phyloP scores from a whole-genome alignment of 345 rosid species.

The Hypericum perforatum region DNA sequence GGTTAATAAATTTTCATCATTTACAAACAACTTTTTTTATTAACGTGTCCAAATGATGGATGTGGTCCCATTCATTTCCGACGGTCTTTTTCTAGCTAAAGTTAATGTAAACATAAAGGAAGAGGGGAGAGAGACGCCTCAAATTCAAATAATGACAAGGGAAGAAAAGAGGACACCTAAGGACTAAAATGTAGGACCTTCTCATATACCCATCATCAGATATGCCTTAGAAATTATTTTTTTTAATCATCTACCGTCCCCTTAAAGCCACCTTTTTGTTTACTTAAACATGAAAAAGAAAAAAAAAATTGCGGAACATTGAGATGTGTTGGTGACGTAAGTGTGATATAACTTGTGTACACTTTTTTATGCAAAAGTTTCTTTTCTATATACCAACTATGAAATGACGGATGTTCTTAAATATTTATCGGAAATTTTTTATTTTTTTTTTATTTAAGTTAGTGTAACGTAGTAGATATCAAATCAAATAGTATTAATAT shows the following conservation, averaged over 20 bases:
- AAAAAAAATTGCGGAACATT: neutral
- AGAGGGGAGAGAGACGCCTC: neutral
- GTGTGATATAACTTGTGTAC: slow-evolving; percentile 23
- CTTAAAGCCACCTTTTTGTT: neutral
- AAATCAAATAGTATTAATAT: no score
- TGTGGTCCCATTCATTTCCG: slow-evolving; percentile 7
- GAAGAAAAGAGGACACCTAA: slow-evolving; percentile 8
- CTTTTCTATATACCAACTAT: no score
- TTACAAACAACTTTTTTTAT: no score
- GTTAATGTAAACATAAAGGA: slow-evolving; percentile 4
- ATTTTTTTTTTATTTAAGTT: no score
- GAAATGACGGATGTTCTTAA: no score
- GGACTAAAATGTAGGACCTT: slow-evolving; percentile 14
- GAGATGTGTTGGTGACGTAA: slow-evolving; percentile 11
- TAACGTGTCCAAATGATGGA: no score
- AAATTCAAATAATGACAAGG: slow-evolving; percentile 18
- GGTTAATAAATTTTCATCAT: no score
- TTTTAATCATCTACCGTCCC: slow-evolving; percentile 4
- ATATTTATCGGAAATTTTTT: slow-evolving; percentile 4
- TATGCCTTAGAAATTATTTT: slow-evolving; percentile 1
- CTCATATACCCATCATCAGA: slow-evolving; percentile 18
- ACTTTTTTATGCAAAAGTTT: neutral
- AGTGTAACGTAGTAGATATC: no score
- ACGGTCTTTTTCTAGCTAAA: neutral
- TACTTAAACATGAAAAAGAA: neutral